Evolutionary conservation across 495 filamentous ascomycete species (phyloP).

Genomic region (Lophium mytilinum): DNA sequence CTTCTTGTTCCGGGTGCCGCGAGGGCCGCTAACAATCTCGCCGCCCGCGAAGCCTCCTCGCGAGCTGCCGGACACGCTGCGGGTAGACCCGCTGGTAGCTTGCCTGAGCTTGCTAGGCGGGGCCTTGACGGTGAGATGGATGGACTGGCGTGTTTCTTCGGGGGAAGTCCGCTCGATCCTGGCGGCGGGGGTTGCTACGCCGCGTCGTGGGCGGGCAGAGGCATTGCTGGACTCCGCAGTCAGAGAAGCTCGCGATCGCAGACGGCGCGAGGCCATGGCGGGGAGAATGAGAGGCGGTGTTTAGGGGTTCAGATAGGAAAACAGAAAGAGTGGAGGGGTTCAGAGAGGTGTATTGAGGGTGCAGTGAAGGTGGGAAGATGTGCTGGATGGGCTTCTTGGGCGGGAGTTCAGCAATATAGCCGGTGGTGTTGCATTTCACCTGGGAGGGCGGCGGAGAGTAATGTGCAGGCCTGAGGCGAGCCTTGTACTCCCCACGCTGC

Average conservation of each 20-base stretch:
- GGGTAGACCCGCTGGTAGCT: slow-evolving; percentile 44
- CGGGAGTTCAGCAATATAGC: slow-evolving; percentile 2
- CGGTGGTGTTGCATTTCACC: slow-evolving; percentile 1
- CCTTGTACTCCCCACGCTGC: slow-evolving; percentile 13
- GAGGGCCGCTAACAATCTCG: slow-evolving; percentile 53
- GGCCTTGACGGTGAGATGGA: slow-evolving; percentile 78
- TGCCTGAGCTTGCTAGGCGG: slow-evolving; percentile 74
- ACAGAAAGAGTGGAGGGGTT: background rate
- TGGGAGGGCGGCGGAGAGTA: background rate
- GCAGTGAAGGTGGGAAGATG: background rate
- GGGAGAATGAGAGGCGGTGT: background rate
- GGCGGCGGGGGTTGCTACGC: slow-evolving; percentile 33
- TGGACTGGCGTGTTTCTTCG: slow-evolving; percentile 52
- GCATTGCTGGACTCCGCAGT: slow-evolving; percentile 34
- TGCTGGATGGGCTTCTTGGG: slow-evolving; percentile 2
- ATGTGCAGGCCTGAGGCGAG: slow-evolving; percentile 9
- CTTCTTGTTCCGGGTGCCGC: slow-evolving; percentile 32
- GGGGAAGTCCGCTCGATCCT: slow-evolving; percentile 43
- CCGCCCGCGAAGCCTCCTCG: slow-evolving; percentile 28
- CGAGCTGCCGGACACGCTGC: slow-evolving; percentile 22
- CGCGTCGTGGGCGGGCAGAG: slow-evolving; percentile 29
- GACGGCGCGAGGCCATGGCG: slow-evolving; percentile 43
- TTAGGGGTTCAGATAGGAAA: slow-evolving; percentile 5
- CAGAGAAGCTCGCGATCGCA: slow-evolving; percentile 40
- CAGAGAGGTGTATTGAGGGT: background rate